These are phyloP conservation scores for Abrus precatorius DNA, from an alignment of 306 rosid genomes.

Conservation along the genomic window DNA sequence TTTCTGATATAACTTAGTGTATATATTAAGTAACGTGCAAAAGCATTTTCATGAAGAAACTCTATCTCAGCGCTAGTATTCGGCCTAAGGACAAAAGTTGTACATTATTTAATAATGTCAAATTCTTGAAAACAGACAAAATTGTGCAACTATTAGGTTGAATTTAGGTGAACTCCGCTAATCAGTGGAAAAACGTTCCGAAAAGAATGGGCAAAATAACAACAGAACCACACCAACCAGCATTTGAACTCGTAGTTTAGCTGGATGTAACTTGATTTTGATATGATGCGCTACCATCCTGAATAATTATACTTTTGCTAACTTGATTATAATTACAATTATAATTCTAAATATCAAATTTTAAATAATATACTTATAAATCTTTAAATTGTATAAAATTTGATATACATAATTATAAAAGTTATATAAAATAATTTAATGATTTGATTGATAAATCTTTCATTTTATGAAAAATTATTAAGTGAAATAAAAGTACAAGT, in stretches of 20 bases:
- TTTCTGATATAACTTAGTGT: not conserved
- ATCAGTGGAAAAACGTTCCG: conserved; percentile 34
- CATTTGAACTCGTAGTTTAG: not conserved
- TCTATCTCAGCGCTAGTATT: conserved; percentile 18
- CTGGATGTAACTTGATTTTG: not conserved
- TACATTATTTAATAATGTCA: not conserved
- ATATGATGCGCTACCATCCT: not conserved
- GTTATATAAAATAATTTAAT: too few species aligned
- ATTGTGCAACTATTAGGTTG: conserved; percentile 44
- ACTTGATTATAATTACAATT: too few species aligned
- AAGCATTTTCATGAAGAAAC: conserved; percentile 13
- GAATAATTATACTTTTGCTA: too few species aligned
- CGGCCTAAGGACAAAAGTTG: conserved; percentile 38
- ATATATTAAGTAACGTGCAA: conserved; percentile 32
- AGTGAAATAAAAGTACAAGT: too few species aligned
- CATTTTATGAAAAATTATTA: too few species aligned
- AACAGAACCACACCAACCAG: conserved; percentile 13
- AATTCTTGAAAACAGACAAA: conserved; percentile 45
- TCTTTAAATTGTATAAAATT: too few species aligned
- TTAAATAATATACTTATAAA: too few species aligned
- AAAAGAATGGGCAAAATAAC: conserved; percentile 20
- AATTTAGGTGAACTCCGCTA: conserved; percentile 49
- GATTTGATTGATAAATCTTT: too few species aligned
- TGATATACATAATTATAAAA: too few species aligned
- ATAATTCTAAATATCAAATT: too few species aligned